Evolutionary conservation across 345 rosid genomes (phyloP).

Genomic region (Carallia brachiata): DNA sequence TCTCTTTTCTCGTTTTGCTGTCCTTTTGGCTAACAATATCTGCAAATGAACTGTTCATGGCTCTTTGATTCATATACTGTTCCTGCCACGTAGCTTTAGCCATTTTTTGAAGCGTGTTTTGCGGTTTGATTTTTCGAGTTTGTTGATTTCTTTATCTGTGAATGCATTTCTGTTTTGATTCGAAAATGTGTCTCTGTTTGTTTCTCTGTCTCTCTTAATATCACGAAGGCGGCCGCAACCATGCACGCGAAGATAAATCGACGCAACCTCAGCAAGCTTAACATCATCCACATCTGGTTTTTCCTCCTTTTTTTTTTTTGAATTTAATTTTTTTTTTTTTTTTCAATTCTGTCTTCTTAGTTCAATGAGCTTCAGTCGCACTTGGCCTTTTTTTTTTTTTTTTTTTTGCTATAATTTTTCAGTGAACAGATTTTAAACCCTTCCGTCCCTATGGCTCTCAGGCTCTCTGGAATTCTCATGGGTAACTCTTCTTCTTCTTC

Average conservation of each 20-base stretch:
- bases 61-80: too few relatives aligned
- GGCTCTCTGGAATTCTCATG: conserved; percentile 92
- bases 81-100: too few relatives aligned
- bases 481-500: conserved; percentile 34
- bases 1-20: not conserved
- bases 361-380: not conserved
- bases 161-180: conserved; percentile 8
- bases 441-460: conserved; percentile 84
- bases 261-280: conserved; percentile 64
- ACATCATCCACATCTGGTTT: conserved; percentile 75
- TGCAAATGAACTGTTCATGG: too few relatives aligned
- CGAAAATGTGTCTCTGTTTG: not conserved
- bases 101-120: not conserved
- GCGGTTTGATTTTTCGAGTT: not conserved
- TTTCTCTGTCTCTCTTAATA: conserved; percentile 6
- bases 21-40: not conserved
- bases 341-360: not conserved
- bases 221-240: conserved; percentile 81
- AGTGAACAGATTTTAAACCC: conserved; percentile 95
- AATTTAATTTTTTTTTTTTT: not conserved
- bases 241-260: conserved; percentile 80
- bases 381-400: too few relatives aligned
- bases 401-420: conserved; percentile 11
- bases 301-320: not conserved
- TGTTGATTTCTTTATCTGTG: conserved; percentile 1